Base-by-base conservation (phyloP, 768 basidiomycete genomes). In the Agrocybe pediades region DNA sequence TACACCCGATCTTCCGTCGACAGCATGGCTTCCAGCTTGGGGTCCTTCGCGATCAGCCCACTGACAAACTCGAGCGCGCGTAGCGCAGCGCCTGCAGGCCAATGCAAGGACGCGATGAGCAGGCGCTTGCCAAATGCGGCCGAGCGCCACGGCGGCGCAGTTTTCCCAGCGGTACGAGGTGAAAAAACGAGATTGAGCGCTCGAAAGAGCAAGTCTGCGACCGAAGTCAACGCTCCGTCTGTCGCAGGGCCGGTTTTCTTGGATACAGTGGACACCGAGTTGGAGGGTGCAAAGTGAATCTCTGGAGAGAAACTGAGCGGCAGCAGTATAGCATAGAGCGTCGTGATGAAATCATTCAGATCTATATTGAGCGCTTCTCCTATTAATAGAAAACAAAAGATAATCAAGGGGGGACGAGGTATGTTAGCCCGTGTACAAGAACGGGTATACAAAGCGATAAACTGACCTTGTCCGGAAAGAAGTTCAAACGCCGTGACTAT, bases 281-380 rank as follows among this genome's bases (percentile, higher is more conserved):
- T 36, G 43, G 48, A 44, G 13, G 51, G 40, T 48, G 41, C 53
- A 55, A 41, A 43, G 52, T 94, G 91, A 56, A 92, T 74, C 56
- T 84, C 82, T 8, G 81, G 76, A 61, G 82, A 74, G 54, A 90
- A 70, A 49, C 86, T 84, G 60, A 96, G 75, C 3, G 89, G 83
- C 9, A 88, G 78, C 59, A 99, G 84, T 58, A 95, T 80, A 19
- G 84, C 76, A 74, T 96, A 98, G 8, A 99, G 81, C 21, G 84
- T 81, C 47, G 86, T 81, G 68, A 92, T 81, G 66, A 98, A 98
- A 63, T 95, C 96, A 63, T 76, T 80, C 50, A 98, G 80, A 77
- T 98, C 97, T 65, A 99, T 92, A 64, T 94, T 95, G 61, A 99
- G 80, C n/a, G 96, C 92, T 74, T 99, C 97, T 54, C 95, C 94